A percentile compares a stretch with the other conserved stretches of the same genome.
phyloP scores from a whole-genome alignment of 139 green algal species.

The Chlorella ohadii region DNA sequence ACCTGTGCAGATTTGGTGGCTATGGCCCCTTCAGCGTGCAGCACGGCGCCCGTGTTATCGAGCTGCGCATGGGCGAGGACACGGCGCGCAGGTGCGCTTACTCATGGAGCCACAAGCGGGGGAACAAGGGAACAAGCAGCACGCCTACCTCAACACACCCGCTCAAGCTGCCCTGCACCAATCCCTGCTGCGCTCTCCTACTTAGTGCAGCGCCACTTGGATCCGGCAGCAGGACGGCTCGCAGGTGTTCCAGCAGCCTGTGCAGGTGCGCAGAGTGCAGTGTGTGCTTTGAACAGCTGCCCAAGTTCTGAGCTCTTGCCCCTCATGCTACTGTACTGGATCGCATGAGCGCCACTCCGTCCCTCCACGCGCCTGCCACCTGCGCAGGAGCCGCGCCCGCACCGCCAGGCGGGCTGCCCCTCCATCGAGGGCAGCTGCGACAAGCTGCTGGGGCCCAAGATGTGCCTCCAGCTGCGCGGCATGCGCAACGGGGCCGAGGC shows the following conservation, averaged over 20 bases:
- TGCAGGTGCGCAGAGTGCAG: neutral
- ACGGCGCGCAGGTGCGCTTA: neutral
- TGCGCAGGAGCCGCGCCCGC: slow-evolving; percentile 2
- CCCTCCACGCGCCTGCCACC: too few relatives aligned
- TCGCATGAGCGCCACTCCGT: too few relatives aligned
- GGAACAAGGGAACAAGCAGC: too few relatives aligned
- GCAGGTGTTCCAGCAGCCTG: neutral
- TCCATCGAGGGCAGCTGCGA: neutral
- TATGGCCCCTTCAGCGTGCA: slow-evolving; percentile 15
- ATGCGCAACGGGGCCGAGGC: neutral
- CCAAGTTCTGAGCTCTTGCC: too few relatives aligned
- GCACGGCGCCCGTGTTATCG: slow-evolving; percentile 32
- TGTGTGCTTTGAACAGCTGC: too few relatives aligned
- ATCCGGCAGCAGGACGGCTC: slow-evolving; percentile 22
- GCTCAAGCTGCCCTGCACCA: too few relatives aligned
- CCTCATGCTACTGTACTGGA: too few relatives aligned
- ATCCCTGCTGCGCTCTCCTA: too few relatives aligned
- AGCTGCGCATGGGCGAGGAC: slow-evolving; percentile 15
- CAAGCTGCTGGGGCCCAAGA: neutral
- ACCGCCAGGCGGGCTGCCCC: neutral
- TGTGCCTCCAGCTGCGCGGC: neutral
- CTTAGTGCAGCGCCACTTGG: neutral
- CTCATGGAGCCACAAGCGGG: too few relatives aligned
- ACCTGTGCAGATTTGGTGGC: slow-evolving; percentile 1
- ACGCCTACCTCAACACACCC: too few relatives aligned